Evolutionary conservation across 179 eudicot genomes (phyloP).

Genomic region (Heliamphora pulchella): DNA sequence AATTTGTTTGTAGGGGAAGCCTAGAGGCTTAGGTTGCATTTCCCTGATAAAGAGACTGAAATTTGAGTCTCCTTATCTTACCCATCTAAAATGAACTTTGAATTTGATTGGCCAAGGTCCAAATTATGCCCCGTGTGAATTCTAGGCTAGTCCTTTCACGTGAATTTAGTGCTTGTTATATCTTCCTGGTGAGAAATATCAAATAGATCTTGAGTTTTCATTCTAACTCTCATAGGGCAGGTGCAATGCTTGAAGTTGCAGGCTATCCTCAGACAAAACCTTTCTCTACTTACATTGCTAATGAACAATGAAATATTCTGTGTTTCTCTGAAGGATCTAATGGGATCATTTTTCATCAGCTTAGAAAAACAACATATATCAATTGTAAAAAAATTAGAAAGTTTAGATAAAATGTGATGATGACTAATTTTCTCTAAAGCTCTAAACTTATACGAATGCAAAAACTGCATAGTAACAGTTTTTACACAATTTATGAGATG

Average conservation of each 20-base stretch:
- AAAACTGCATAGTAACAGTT: not conserved
- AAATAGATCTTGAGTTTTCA: not conserved
- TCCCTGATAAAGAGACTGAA: no score
- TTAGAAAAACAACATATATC: not conserved
- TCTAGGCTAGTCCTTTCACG: no score
- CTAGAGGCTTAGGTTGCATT: no score
- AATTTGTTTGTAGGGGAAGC: no score
- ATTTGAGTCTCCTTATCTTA: not conserved
- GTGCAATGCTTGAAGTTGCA: not conserved
- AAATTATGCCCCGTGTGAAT: not conserved
- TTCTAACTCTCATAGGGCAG: not conserved
- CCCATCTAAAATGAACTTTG: not conserved
- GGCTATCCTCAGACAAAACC: not conserved
- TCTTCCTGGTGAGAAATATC: not conserved
- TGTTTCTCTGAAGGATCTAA: not conserved
- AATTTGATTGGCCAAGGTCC: not conserved
- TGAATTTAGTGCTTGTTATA: not conserved
- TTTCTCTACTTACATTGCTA: not conserved
- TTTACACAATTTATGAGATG: not conserved
- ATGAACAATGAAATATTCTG: not conserved
- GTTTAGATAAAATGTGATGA: not conserved
- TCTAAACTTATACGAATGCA: not conserved
- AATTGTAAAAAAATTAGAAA: not conserved
- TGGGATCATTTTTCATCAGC: not conserved
- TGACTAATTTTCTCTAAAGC: not conserved